phyloP scores from a whole-genome alignment of 371 early-diverging fungal genomes.

The Zychaea mexicana region DNA sequence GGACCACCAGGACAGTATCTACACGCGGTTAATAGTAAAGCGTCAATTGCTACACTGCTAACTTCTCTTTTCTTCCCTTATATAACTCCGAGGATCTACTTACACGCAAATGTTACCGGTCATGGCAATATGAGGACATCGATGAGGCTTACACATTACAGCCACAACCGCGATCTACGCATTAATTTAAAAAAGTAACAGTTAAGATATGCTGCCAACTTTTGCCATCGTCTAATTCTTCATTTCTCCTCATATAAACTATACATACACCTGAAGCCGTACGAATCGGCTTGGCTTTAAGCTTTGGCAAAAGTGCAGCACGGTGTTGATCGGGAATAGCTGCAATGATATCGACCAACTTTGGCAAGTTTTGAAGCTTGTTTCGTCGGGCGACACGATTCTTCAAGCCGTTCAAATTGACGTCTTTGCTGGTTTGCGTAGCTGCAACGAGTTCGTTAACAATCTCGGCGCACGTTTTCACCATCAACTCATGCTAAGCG shows the following conservation, averaged over 20 bases:
- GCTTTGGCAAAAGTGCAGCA: constrained; percentile 79
- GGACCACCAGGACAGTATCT: constrained; percentile 99
- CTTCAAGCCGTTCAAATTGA: constrained; percentile 90
- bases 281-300: constrained; percentile 98
- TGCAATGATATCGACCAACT: constrained; percentile 98
- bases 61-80: neutral
- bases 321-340: constrained; percentile 97
- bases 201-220: neutral
- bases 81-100: constrained; percentile 20
- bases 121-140: constrained; percentile 99
- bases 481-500: constrained; percentile 73
- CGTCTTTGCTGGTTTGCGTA: constrained; percentile 68
- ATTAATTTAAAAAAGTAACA: neutral
- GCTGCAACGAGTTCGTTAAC: constrained; percentile 85
- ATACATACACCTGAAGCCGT: constrained; percentile 96
- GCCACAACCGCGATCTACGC: constrained; percentile 99
- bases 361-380: constrained; percentile 88
- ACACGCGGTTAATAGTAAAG: neutral
- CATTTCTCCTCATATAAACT: neutral
- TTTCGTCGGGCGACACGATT: constrained; percentile 75
- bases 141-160: constrained; percentile 99
- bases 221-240: neutral
- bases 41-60: neutral
- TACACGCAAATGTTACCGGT: constrained; percentile 99
- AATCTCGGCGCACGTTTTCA: constrained; percentile 88